These are phyloP conservation scores for Hymenoscyphus occultus DNA, from an alignment of 2,329 filamentous ascomycete species.

Conservation along the genomic window DNA sequence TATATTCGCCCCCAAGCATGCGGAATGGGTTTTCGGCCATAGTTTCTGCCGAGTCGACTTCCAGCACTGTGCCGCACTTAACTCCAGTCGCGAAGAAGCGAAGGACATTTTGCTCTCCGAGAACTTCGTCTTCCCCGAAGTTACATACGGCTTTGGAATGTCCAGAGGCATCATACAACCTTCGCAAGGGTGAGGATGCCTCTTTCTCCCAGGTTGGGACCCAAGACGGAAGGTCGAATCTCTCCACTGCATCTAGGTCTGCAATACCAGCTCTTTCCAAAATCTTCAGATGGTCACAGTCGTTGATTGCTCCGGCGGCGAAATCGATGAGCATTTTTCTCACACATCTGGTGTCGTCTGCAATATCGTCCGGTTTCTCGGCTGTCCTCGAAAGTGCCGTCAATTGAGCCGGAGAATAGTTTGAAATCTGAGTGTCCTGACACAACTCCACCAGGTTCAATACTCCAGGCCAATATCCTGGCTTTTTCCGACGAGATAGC, in stretches of 20 bases:
- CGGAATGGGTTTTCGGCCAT: constrained; percentile 10
- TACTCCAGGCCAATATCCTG: not conserved
- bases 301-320: constrained; percentile 11
- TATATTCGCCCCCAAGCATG: constrained; percentile 11
- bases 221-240: constrained; percentile 13
- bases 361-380: not conserved
- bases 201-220: constrained; percentile 11
- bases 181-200: constrained; percentile 4
- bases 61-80: constrained; percentile 9
- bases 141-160: constrained; percentile 9
- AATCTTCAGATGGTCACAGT: constrained; percentile 7
- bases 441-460: constrained; percentile 4
- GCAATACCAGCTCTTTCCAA: constrained; percentile 10
- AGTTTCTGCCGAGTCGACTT: constrained; percentile 12
- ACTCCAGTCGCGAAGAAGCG: constrained; percentile 14
- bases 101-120: constrained; percentile 8
- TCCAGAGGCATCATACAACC: constrained; percentile 5
- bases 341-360: constrained; percentile 7
- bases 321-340: constrained; percentile 12
- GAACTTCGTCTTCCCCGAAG: constrained; percentile 12
- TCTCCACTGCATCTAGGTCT: constrained; percentile 5
- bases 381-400: constrained; percentile 2
- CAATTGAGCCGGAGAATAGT: constrained; percentile 10
- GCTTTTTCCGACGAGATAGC: not conserved
- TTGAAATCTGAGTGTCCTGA: constrained; percentile 8